A percentile compares a stretch with the other conserved stretches of the same genome.
Conservation (phyloP, 495 filamentous ascomycete species). For the Corynascus novoguineensis region DNA sequence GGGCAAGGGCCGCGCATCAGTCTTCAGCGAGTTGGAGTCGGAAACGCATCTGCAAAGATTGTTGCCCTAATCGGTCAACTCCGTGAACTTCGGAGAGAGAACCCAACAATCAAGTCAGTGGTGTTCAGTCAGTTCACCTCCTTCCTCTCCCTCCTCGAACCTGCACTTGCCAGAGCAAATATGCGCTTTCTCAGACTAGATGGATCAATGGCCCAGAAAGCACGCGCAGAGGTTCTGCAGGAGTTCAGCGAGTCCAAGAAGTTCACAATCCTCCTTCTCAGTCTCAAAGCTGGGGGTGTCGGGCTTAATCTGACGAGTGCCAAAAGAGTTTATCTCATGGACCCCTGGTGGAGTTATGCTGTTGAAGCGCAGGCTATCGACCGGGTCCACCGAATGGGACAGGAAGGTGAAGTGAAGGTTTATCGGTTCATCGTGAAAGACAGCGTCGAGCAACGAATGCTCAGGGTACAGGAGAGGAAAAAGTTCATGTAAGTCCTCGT, state of each 20-base stretch:
- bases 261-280: conserved; percentile 67
- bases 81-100: conserved; percentile 52
- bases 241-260: conserved; percentile 56
- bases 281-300: conserved; percentile 85
- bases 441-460: conserved; percentile 91
- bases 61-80: conserved; percentile 71
- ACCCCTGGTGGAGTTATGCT: conserved; percentile 98
- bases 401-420: conserved; percentile 78
- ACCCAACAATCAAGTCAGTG: conserved; percentile 74
- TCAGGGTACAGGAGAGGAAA: conserved; percentile 90
- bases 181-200: conserved; percentile 84
- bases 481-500: conserved; percentile 76
- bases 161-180: conserved; percentile 61
- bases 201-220: conserved; percentile 82
- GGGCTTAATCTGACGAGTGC: conserved; percentile 89
- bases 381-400: conserved; percentile 98
- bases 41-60: conserved; percentile 80
- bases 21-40: conserved; percentile 69
- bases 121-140: conserved; percentile 97
- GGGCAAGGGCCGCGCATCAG: conserved; percentile 58
- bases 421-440: conserved; percentile 80
- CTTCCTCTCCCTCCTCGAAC: conserved; percentile 85
- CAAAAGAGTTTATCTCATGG: conserved; percentile 93
- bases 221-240: conserved; percentile 65
- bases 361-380: conserved; percentile 97